Evolutionary conservation across 1,139 yeast species (phyloP).

Genomic region (Debaryomyces singareniensis): DNA sequence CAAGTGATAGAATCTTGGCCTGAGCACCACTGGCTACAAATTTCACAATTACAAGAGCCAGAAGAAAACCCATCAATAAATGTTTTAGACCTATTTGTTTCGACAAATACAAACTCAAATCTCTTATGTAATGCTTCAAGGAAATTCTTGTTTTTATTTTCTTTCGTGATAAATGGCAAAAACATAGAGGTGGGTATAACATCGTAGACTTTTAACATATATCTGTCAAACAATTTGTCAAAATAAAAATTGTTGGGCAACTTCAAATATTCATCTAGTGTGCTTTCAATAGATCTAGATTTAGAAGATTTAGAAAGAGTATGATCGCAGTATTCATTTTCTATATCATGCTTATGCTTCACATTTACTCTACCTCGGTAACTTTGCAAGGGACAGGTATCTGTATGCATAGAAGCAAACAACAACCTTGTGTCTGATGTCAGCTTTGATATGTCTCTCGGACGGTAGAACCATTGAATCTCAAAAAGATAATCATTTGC

Average conservation of each 20-base stretch:
- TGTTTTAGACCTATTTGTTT: slow-evolving; percentile 61
- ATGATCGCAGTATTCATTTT: slow-evolving; percentile 27
- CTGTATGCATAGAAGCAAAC: slow-evolving; percentile 84
- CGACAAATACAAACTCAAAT: slow-evolving; percentile 71
- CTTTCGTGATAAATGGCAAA: slow-evolving; percentile 46
- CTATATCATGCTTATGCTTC: slow-evolving; percentile 60
- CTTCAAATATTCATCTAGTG: slow-evolving; percentile 45
- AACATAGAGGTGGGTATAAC: slow-evolving; percentile 37
- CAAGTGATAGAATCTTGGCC: slow-evolving; percentile 73
- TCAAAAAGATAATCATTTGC: slow-evolving; percentile 54
- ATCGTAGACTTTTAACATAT: slow-evolving; percentile 79
- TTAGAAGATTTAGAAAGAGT: slow-evolving; percentile 1
- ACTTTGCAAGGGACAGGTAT: slow-evolving; percentile 70
- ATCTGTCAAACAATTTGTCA: slow-evolving; percentile 80
- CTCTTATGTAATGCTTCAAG: slow-evolving; percentile 59
- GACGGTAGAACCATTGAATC: slow-evolving; percentile 90
- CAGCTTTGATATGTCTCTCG: slow-evolving; percentile 71
- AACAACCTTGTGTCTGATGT: slow-evolving; percentile 68
- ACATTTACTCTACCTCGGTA: slow-evolving; percentile 75
- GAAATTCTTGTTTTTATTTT: slow-evolving; percentile 55
- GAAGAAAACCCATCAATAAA: slow-evolving; percentile 58
- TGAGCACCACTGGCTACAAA: slow-evolving; percentile 82
- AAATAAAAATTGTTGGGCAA: slow-evolving; percentile 75
- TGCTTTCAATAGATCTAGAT: slow-evolving; percentile 6
- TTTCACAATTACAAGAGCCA: slow-evolving; percentile 50